These are phyloP conservation scores for Picochlorum sp. DNA, from an alignment of 139 green algal genomes.

Conservation along the genomic window DNA sequence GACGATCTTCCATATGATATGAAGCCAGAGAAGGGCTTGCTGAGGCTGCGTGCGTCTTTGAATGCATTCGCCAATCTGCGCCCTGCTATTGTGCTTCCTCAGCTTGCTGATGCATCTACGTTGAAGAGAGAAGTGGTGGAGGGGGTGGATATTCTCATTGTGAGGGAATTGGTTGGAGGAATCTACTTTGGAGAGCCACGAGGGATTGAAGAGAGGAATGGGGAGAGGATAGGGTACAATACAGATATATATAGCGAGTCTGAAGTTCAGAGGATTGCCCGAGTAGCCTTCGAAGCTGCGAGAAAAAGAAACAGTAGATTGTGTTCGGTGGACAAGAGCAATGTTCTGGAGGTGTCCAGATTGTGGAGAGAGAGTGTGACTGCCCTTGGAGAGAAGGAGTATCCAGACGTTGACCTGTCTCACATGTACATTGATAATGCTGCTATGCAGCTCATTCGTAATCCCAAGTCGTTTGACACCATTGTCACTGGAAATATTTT, in stretches of 20 bases:
- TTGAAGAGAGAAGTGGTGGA: conserved; percentile 92
- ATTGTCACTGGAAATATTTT: conserved; percentile 99
- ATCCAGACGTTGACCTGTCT: conserved; percentile 91
- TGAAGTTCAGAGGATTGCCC: conserved; percentile 93
- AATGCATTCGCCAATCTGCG: conserved; percentile 96
- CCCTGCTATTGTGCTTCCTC: conserved; percentile 81
- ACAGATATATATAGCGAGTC: conserved; percentile 89
- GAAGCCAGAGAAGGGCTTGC: conserved; percentile 85
- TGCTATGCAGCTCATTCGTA: conserved; percentile 96
- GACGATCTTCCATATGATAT: conserved; percentile 73
- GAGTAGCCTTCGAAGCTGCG: conserved; percentile 88
- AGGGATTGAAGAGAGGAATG: conserved; percentile 44
- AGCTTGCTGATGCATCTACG: conserved; percentile 86
- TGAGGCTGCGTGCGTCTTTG: conserved; percentile 79
- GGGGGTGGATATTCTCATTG: conserved; percentile 98
- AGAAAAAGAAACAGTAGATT: conserved; percentile 69
- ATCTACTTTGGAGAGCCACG: conserved; percentile 97
- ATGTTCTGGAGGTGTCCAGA: conserved; percentile 91
- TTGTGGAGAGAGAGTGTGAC: conserved; percentile 89
- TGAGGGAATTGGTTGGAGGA: conserved; percentile 91
- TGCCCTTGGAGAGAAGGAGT: conserved; percentile 57
- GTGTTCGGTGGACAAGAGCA: conserved; percentile 93
- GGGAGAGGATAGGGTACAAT: conserved; percentile 88
- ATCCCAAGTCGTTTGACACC: conserved; percentile 90
- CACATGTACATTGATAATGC: conserved; percentile 99